phyloP scores from a whole-genome alignment of 176 grass and related monocot genomes.

The Puccinellia tenuiflora region DNA sequence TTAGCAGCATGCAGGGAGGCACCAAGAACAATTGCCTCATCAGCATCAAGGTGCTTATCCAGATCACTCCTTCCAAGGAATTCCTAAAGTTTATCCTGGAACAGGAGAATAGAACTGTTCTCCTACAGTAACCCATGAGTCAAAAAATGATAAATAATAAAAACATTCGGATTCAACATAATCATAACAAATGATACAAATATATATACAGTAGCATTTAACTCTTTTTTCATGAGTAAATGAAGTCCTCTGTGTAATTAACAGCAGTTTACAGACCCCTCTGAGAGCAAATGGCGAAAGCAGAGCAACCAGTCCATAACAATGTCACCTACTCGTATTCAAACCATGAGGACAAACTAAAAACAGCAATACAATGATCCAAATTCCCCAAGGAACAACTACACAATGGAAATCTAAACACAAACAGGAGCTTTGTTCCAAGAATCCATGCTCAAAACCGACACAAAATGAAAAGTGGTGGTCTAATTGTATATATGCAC shows the following conservation, averaged over 20 bases:
- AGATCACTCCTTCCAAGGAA: slow-evolving; percentile 76
- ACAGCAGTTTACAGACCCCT: not conserved
- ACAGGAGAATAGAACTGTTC: slow-evolving; percentile 30
- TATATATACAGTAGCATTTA: not conserved
- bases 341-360: too few species aligned
- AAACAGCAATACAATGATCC: too few species aligned
- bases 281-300: too few species aligned
- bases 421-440: too few species aligned
- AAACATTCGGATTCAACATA: not conserved
- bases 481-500: too few species aligned
- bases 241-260: not conserved
- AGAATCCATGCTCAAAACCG: too few species aligned
- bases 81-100: slow-evolving; percentile 83
- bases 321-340: too few species aligned
- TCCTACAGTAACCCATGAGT: not conserved
- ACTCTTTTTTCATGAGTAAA: not conserved
- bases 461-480: too few species aligned
- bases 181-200: not conserved
- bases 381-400: too few species aligned
- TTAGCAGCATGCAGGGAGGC: slow-evolving; percentile 97
- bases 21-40: slow-evolving; percentile 96
- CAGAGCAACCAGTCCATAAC: too few species aligned
- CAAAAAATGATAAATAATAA: not conserved
- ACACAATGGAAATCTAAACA: too few species aligned
- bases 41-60: slow-evolving; percentile 96